A percentile compares a stretch with the other conserved stretches of the same genome.
Conservation (phyloP, 768 basidiomycete genomes). For the Termitomyces sp. region DNA sequence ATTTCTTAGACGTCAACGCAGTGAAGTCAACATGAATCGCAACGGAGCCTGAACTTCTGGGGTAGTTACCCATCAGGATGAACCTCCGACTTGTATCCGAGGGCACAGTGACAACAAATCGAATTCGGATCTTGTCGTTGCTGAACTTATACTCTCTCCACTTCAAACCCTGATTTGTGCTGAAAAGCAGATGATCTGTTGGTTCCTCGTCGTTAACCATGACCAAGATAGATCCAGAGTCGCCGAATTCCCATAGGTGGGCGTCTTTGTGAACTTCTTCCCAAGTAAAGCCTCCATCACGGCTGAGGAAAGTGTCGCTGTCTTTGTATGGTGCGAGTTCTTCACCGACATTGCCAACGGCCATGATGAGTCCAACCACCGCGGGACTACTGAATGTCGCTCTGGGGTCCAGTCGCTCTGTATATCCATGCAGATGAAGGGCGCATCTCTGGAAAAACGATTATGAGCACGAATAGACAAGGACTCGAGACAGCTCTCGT, state of each 20-base stretch:
- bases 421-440: slow-evolving; percentile 94
- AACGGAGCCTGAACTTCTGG: slow-evolving; percentile 49
- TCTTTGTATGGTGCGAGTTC: slow-evolving; percentile 76
- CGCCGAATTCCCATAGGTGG: slow-evolving; percentile 96
- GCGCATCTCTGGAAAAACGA: slow-evolving; percentile 61
- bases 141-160: slow-evolving; percentile 90
- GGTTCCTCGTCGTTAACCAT: slow-evolving; percentile 95
- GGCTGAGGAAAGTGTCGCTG: slow-evolving; percentile 93
- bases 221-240: slow-evolving; percentile 91
- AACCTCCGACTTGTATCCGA: slow-evolving; percentile 90
- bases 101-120: slow-evolving; percentile 82
- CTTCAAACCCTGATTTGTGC: slow-evolving; percentile 81
- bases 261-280: slow-evolving; percentile 98
- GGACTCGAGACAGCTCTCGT: slow-evolving; percentile 16
- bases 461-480: background rate
- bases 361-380: slow-evolving; percentile 91
- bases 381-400: slow-evolving; percentile 94
- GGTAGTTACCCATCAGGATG: slow-evolving; percentile 72
- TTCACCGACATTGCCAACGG: slow-evolving; percentile 94
- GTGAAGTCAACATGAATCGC: slow-evolving; percentile 90
- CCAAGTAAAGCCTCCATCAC: slow-evolving; percentile 97
- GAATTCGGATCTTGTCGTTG: slow-evolving; percentile 69
- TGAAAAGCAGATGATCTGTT: slow-evolving; percentile 86
- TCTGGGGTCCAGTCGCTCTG: slow-evolving; percentile 84
- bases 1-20: slow-evolving; percentile 68